These are phyloP conservation scores for Grifola frondosa DNA, from an alignment of 1,284 basidiomycete genomes.

Conservation along the genomic window DNA sequence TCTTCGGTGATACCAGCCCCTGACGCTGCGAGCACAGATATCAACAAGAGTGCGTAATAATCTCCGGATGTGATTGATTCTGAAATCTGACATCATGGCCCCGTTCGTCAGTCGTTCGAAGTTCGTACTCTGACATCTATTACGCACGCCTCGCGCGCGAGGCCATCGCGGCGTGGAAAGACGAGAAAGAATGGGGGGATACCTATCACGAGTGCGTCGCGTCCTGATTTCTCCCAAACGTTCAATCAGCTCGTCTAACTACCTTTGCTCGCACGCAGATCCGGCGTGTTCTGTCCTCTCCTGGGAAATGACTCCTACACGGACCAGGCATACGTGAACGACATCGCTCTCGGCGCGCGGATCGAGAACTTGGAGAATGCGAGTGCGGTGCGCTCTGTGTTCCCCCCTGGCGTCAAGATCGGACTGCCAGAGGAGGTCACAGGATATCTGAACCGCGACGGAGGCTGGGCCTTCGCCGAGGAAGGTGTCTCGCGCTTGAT, in stretches of 20 bases:
- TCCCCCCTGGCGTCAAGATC: constrained; percentile 41
- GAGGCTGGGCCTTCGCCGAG: constrained; percentile 85
- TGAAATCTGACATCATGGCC: neutral
- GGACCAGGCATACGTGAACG: constrained; percentile 56
- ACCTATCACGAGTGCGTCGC: constrained; percentile 76
- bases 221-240: neutral
- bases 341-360: constrained; percentile 51
- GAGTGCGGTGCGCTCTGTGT: constrained; percentile 41
- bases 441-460: constrained; percentile 74
- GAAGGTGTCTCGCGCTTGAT: constrained; percentile 65
- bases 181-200: constrained; percentile 63
- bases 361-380: constrained; percentile 41
- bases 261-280: constrained; percentile 37
- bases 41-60: constrained; percentile 70
- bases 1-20: constrained; percentile 64
- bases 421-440: constrained; percentile 34
- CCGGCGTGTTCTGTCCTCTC: constrained; percentile 60
- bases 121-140: constrained; percentile 65
- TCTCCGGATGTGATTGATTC: neutral
- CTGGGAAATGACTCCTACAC: constrained; percentile 40
- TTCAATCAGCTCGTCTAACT: neutral
- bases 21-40: constrained; percentile 81
- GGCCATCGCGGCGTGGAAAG: constrained; percentile 72
- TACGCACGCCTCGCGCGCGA: constrained; percentile 73
- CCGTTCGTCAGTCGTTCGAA: constrained; percentile 57